phyloP scores from a whole-genome alignment of 768 basidiomycete genomes.

The Daedaleopsis nitida region DNA sequence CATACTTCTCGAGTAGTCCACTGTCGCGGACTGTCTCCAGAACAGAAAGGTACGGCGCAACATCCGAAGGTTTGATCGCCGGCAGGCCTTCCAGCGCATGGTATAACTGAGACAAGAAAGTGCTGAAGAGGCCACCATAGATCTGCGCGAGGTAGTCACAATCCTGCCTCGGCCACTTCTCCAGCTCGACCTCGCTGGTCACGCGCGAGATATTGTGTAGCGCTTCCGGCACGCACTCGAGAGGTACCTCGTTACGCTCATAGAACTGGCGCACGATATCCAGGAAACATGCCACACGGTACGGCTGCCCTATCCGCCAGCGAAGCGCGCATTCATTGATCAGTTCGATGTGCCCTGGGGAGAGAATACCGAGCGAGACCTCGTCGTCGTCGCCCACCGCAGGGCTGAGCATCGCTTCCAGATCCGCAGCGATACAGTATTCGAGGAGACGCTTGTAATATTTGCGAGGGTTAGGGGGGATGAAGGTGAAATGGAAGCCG shows the following conservation, averaged over 20 bases:
- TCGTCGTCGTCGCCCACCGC: slow-evolving; percentile 95
- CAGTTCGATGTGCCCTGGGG: slow-evolving; percentile 74
- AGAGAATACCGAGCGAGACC: slow-evolving; percentile 91
- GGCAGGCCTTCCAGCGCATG: slow-evolving; percentile 81
- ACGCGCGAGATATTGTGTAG: slow-evolving; percentile 72
- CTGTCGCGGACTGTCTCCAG: slow-evolving; percentile 74
- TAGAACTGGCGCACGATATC: slow-evolving; percentile 86
- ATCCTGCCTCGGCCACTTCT: slow-evolving; percentile 80
- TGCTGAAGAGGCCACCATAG: slow-evolving; percentile 78
- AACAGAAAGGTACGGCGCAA: slow-evolving; percentile 64
- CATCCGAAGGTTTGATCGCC: slow-evolving; percentile 68
- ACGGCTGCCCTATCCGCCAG: slow-evolving; percentile 86
- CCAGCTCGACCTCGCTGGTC: slow-evolving; percentile 66
- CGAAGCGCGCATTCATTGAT: slow-evolving; percentile 86
- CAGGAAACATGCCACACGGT: slow-evolving; percentile 78
- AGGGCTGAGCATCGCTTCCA: slow-evolving; percentile 87
- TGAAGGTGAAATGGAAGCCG: slow-evolving; percentile 83
- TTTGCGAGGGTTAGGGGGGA: slow-evolving; percentile 85
- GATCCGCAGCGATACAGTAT: slow-evolving; percentile 78
- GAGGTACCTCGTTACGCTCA: slow-evolving; percentile 86
- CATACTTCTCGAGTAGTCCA: slow-evolving; percentile 69
- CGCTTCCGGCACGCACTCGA: slow-evolving; percentile 94
- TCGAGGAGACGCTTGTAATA: slow-evolving; percentile 86
- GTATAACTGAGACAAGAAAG: slow-evolving; percentile 84
- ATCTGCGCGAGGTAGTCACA: slow-evolving; percentile 75